Base-by-base conservation (phyloP, 2,329 filamentous ascomycete genomes). In the Talaromyces funiculosus region DNA sequence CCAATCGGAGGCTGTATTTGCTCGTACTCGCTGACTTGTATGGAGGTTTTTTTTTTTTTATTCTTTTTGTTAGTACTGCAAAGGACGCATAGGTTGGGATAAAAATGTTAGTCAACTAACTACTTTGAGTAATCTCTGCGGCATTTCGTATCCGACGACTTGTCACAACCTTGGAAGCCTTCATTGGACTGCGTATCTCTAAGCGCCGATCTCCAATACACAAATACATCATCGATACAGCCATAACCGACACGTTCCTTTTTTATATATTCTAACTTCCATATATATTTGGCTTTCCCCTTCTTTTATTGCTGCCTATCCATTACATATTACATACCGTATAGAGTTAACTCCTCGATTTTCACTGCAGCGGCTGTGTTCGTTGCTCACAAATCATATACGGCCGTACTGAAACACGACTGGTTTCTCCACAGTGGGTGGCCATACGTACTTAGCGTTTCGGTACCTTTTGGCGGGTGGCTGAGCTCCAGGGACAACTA, bases 401-500 rank as follows among this genome's bases (percentile, higher is more conserved):
- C 45, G n/a, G 26, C 4, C 18, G 47, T 20, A 51, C 47, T 51
- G 47, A 51, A 51, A 51, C 47, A 49, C 47, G 10, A 16, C 7
- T 29, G 45, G 8, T 12, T 49, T 49, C 45, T 49, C 45, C 45
- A 49, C 45, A 33, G 29, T 22, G 47, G 26, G 18, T 22, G 18
- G 9, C n/a, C n/a, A n/a, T n/a, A n/a, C n/a, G n/a, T n/a, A n/a
- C n/a, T n/a, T n/a, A n/a, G n/a, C n/a, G n/a, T n/a, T 26, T 49
- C 20, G 43, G 26, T n/a, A n/a, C 26, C 12, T 31, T 49, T 24
- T 29, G 3, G 37, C 37, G 26, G 24, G 43, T 53, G 57, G 57
- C 57, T 59, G 42, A 43, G 57, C 57, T 53, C 45, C 57, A 59
- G 57, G 56, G 35, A 58, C 43, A 37, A 31, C 24, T 2, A 18